phyloP scores from a whole-genome alignment of 2,329 filamentous ascomycete genomes.

The Thelonectria rubi region DNA sequence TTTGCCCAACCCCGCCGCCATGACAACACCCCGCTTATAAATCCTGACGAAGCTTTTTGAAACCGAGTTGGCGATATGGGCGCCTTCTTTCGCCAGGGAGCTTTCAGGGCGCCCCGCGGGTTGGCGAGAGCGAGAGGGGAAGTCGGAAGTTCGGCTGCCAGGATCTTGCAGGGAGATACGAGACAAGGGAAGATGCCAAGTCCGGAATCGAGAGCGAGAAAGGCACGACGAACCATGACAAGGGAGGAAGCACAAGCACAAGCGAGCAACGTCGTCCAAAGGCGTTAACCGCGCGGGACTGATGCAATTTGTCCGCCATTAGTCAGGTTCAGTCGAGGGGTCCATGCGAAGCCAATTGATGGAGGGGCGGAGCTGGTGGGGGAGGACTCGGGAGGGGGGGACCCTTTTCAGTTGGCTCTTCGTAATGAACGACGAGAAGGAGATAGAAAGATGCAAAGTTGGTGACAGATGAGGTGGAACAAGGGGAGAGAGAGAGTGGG shows the following conservation, averaged over 20 bases:
- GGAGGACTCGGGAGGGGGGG: neutral
- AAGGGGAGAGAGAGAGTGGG: neutral
- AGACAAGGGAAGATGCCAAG: too few species aligned
- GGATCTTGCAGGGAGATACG: neutral
- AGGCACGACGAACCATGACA: too few species aligned
- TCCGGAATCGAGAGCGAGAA: too few species aligned
- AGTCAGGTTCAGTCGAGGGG: constrained; percentile 2
- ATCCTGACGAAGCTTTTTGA: constrained; percentile 22
- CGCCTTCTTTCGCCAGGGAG: too few species aligned
- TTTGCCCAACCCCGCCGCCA: constrained; percentile 5
- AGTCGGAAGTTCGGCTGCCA: constrained; percentile 2
- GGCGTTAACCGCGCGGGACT: constrained; percentile 26
- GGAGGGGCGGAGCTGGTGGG: neutral
- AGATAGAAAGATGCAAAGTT: neutral
- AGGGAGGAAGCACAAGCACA: neutral
- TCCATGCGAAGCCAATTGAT: neutral
- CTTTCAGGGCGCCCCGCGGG: neutral
- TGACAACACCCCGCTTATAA: constrained; percentile 24
- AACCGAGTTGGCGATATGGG: too few species aligned
- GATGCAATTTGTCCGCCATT: constrained; percentile 22
- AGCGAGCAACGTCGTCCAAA: neutral
- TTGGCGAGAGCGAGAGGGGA: neutral
- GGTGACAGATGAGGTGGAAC: neutral
- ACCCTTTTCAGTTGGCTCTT: neutral
- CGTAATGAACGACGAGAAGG: neutral